Conservation (phyloP, 108 stramenopile genomes). For the Pelagomonas calceolata region DNA sequence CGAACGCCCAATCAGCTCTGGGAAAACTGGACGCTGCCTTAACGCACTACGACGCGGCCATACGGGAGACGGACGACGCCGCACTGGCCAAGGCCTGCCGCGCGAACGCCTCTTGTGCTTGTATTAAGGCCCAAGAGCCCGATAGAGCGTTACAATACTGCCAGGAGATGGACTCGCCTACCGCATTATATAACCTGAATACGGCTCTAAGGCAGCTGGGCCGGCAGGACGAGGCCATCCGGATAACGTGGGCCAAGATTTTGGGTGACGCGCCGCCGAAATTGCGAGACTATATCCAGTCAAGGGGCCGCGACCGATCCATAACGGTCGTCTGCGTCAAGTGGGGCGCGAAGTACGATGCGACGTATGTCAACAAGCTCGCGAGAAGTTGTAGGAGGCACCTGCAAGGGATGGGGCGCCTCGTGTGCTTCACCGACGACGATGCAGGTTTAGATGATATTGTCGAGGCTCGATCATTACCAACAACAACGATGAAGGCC, state of each 20-base stretch:
- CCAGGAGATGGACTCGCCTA: not conserved
- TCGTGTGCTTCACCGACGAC: slow-evolving; percentile 33
- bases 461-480: slow-evolving; percentile 7
- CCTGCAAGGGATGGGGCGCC: not conserved
- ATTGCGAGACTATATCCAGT: too few species aligned
- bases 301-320: not conserved
- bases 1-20: not conserved
- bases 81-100: not conserved
- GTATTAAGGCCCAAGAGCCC: too few species aligned
- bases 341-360: slow-evolving; percentile 16
- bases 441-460: slow-evolving; percentile 12
- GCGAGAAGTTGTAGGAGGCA: not conserved
- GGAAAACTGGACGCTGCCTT: not conserved
- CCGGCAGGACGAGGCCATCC: not conserved
- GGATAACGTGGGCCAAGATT: too few species aligned
- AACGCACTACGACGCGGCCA: not conserved
- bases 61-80: not conserved
- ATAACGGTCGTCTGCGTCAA: slow-evolving; percentile 13
- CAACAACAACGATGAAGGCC: not conserved
- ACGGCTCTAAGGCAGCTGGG: not conserved
- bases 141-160: too few species aligned
- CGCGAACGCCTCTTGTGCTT: not conserved
- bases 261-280: too few species aligned
- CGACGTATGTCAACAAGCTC: slow-evolving; percentile 9
- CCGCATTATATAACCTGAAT: not conserved